Percentiles rank a stretch among this genome's conserved stretches.
Conservation (phyloP, 257 asterid species). For the Solanum dulcamara region DNA sequence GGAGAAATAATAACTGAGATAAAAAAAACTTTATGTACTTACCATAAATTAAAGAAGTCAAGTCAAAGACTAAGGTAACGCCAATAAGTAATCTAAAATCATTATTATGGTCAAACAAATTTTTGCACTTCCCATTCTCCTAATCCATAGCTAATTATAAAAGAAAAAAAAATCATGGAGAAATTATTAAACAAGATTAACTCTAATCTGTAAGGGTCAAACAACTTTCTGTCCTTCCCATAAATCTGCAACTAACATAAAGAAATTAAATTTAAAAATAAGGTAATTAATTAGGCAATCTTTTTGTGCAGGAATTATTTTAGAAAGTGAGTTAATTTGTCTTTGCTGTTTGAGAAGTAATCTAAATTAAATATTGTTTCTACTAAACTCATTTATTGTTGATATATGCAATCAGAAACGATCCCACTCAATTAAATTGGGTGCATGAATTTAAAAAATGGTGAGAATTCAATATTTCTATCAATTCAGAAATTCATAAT, state of each 20-base stretch:
- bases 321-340: background rate
- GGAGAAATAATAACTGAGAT: background rate
- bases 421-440: too few species aligned
- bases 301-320: background rate
- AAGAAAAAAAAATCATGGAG: background rate
- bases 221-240: background rate
- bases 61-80: background rate
- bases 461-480: too few species aligned
- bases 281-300: background rate
- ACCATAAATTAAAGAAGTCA: background rate
- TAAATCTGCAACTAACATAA: too few species aligned
- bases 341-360: background rate
- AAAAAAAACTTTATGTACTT: background rate
- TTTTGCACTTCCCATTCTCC: background rate
- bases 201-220: background rate
- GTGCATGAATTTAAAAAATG: too few species aligned
- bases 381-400: too few species aligned
- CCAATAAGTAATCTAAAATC: background rate
- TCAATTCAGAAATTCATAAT: too few species aligned
- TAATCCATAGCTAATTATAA: background rate
- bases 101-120: background rate
- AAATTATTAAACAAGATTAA: background rate
- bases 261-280: too few species aligned
- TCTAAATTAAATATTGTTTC: too few species aligned
- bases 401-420: too few species aligned